These are phyloP conservation scores for Agastache rugosa DNA, from an alignment of 257 asterid species.

Conservation along the genomic window DNA sequence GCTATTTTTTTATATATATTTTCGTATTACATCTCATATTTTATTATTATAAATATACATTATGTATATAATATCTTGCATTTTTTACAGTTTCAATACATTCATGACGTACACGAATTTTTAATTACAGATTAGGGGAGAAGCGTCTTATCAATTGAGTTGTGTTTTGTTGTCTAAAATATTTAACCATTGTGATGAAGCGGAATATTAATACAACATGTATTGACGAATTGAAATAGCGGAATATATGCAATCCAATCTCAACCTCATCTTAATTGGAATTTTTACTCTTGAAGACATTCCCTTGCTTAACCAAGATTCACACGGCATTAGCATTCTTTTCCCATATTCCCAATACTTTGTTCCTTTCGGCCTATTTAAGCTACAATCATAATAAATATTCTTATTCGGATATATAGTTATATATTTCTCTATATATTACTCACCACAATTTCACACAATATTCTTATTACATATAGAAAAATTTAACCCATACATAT, in stretches of 20 bases:
- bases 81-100: no score
- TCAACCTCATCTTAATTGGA: not conserved
- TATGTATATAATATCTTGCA: no score
- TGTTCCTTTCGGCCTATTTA: not conserved
- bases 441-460: not conserved
- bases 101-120: no score
- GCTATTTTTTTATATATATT: no score
- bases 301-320: not conserved
- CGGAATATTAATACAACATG: no score
- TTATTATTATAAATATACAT: no score
- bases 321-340: slow-evolving; percentile 9
- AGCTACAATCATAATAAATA: slow-evolving; percentile 17
- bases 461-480: not conserved
- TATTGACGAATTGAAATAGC: not conserved
- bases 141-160: no score
- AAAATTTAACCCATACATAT: not conserved
- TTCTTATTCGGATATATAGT: not conserved
- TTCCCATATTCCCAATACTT: slow-evolving; percentile 15
- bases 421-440: not conserved
- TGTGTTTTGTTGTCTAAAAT: no score
- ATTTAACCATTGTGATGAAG: no score
- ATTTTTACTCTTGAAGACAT: not conserved
- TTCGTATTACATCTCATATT: no score
- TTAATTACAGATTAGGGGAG: no score
- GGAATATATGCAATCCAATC: not conserved